phyloP scores from a whole-genome alignment of 257 asterid genomes.

The Nicotiana noctiflora region DNA sequence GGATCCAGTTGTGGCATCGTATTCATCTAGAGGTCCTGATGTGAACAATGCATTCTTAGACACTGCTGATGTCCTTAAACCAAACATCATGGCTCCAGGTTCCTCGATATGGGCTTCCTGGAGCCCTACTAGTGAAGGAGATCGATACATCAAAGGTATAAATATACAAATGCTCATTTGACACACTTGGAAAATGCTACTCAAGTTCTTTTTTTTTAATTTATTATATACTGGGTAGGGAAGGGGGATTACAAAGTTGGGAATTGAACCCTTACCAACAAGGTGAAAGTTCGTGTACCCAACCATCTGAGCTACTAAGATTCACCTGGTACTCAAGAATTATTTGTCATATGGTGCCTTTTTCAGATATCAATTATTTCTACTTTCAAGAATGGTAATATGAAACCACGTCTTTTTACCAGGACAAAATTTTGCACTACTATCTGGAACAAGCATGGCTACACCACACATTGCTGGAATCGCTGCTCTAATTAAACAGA shows the following conservation, averaged over 20 bases:
- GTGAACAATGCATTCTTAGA: conserved; percentile 43
- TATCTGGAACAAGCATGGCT: conserved; percentile 79
- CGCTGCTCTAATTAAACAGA: conserved; percentile 60
- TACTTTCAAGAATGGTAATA: background rate
- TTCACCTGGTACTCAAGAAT: no score
- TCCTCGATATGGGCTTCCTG: conserved; percentile 77
- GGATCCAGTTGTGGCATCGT: conserved; percentile 55
- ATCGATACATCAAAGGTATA: conserved; percentile 41
- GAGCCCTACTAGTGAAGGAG: conserved; percentile 62
- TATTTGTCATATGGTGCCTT: no score
- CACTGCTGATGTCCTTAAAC: conserved; percentile 66
- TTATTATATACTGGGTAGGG: no score
- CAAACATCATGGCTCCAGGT: conserved; percentile 73
- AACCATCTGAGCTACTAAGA: no score
- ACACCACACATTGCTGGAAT: conserved; percentile 59
- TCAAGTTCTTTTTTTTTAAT: background rate
- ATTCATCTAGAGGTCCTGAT: conserved; percentile 71
- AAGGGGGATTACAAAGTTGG: no score
- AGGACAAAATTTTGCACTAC: conserved; percentile 49
- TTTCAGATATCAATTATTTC: background rate
- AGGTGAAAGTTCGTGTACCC: no score
- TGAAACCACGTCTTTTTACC: background rate
- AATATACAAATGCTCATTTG: background rate
- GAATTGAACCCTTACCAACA: no score
- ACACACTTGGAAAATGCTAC: background rate